phyloP scores from a whole-genome alignment of 1,284 basidiomycete species.

The Trametes versicolor region DNA sequence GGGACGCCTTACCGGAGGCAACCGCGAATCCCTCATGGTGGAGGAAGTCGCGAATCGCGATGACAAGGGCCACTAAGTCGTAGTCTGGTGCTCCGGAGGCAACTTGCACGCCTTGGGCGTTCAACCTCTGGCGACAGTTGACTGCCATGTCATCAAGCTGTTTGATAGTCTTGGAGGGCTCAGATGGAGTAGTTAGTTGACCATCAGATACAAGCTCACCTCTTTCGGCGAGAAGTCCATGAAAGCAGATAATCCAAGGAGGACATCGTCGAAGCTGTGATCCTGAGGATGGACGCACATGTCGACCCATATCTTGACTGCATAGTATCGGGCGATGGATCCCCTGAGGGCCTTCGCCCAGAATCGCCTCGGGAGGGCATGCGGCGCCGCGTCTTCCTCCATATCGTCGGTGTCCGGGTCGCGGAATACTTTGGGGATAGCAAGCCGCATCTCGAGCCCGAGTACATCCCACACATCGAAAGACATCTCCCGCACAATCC shows the following conservation, averaged over 20 bases:
- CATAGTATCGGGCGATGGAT: slow-evolving; percentile 54
- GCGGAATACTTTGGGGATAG: slow-evolving; percentile 48
- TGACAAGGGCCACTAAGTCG: slow-evolving; percentile 33
- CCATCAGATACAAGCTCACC: slow-evolving; percentile 43
- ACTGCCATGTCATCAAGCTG: slow-evolving; percentile 52
- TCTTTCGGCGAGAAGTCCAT: slow-evolving; percentile 56
- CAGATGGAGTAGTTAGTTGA: not conserved
- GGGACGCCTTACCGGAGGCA: slow-evolving; percentile 29
- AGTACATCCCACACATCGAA: slow-evolving; percentile 67
- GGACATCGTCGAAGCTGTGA: slow-evolving; percentile 57
- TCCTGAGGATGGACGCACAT: slow-evolving; percentile 35
- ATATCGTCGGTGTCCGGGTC: slow-evolving; percentile 29
- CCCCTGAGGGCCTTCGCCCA: slow-evolving; percentile 61
- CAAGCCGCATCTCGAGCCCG: slow-evolving; percentile 48
- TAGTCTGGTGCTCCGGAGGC: slow-evolving; percentile 31
- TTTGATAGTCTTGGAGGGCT: slow-evolving; percentile 44
- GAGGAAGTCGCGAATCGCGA: slow-evolving; percentile 35
- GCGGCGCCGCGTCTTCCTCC: slow-evolving; percentile 37
- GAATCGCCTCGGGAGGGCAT: slow-evolving; percentile 59
- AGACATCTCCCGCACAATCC: slow-evolving; percentile 46
- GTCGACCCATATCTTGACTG: slow-evolving; percentile 53
- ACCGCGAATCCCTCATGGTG: slow-evolving; percentile 36
- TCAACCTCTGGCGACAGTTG: slow-evolving; percentile 48
- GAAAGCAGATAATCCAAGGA: slow-evolving; percentile 64
- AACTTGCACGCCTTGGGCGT: slow-evolving; percentile 21